phyloP scores from a whole-genome alignment of 2,329 filamentous ascomycete genomes.

The Elsinoe australis region DNA sequence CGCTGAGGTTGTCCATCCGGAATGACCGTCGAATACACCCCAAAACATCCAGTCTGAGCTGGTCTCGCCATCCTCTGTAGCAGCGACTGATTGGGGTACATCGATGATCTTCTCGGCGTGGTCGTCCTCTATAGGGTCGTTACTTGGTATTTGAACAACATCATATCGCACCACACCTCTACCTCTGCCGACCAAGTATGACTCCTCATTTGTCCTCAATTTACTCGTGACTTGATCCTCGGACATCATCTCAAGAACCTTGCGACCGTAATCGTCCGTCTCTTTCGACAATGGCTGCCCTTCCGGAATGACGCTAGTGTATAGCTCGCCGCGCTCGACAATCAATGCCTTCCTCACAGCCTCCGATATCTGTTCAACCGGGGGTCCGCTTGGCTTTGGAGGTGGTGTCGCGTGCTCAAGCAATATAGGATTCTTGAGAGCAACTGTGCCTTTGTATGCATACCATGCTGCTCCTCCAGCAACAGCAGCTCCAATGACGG shows the following conservation, averaged over 20 bases:
- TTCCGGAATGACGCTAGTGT: constrained; percentile 76
- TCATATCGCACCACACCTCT: constrained; percentile 92
- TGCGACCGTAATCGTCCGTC: constrained; percentile 73
- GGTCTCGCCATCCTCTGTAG: constrained; percentile 46
- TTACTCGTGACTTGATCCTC: constrained; percentile 89
- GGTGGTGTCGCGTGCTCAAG: constrained; percentile 15
- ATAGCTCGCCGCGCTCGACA: constrained; percentile 83
- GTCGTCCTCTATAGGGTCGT: constrained; percentile 96
- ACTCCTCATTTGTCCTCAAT: constrained; percentile 81
- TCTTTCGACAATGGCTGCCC: constrained; percentile 83
- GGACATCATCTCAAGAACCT: constrained; percentile 91
- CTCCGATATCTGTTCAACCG: constrained; percentile 44
- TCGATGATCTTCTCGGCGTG: constrained; percentile 98
- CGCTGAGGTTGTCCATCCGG: constrained; percentile 95
- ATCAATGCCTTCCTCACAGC: constrained; percentile 61
- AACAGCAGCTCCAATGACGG: constrained; percentile 58
- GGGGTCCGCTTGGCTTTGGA: constrained; percentile 17
- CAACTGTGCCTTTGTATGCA: constrained; percentile 31
- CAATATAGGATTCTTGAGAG: constrained; percentile 17
- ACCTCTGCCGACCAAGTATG: constrained; percentile 80
- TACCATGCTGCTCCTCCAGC: constrained; percentile 67
- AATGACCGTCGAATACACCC: constrained; percentile 97
- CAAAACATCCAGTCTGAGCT: constrained; percentile 98
- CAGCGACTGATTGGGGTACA: constrained; percentile 57
- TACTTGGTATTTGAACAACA: constrained; percentile 87